phyloP scores from a whole-genome alignment of 2,329 filamentous ascomycete genomes.

The Gnomoniopsis smithogilvyi region DNA sequence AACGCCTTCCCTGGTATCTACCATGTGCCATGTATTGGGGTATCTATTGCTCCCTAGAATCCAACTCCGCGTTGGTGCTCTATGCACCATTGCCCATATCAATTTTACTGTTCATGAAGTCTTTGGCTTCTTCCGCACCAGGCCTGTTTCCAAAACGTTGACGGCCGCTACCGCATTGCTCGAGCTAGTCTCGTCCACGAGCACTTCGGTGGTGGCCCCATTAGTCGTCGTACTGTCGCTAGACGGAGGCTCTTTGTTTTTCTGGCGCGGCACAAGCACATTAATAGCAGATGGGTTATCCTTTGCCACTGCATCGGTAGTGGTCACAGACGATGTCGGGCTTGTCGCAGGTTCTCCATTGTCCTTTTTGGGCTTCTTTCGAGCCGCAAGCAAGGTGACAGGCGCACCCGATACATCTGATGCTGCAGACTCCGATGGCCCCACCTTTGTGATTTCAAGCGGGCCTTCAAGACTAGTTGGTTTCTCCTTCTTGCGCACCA shows the following conservation, averaged over 20 bases:
- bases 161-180: constrained; percentile 20
- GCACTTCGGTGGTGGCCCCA: constrained; percentile 10
- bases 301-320: background rate
- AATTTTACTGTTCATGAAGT: background rate
- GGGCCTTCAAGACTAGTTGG: constrained; percentile 38
- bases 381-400: constrained; percentile 9
- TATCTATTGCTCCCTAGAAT: constrained; percentile 7
- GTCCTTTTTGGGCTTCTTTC: constrained; percentile 10
- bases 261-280: constrained; percentile 14
- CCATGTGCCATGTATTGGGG: constrained; percentile 4
- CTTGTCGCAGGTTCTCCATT: background rate
- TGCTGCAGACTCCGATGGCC: background rate
- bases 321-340: background rate
- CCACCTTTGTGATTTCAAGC: background rate
- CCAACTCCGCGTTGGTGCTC: background rate
- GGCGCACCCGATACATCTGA: background rate
- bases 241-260: constrained; percentile 11
- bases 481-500: constrained; percentile 37
- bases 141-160: constrained; percentile 32
- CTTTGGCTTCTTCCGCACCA: constrained; percentile 45
- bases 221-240: constrained; percentile 13
- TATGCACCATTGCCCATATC: background rate
- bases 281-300: background rate
- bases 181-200: background rate
- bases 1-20: constrained; percentile 4